phyloP scores from a whole-genome alignment of 2,329 filamentous ascomycete species.

The Aspergillus sergii region DNA sequence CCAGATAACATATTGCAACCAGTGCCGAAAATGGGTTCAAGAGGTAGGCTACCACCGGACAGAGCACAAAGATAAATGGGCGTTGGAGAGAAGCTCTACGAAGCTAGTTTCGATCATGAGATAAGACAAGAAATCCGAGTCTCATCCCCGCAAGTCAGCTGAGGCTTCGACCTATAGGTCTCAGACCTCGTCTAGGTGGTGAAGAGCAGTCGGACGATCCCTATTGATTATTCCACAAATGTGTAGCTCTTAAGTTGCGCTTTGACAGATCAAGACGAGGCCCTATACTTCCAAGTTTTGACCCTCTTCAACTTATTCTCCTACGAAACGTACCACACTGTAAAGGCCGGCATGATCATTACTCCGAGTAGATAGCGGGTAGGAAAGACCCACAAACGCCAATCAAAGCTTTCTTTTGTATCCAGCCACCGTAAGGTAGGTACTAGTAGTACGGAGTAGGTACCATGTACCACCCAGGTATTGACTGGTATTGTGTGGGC shows the following conservation, averaged over 20 bases:
- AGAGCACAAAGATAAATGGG: not conserved
- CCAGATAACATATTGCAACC: slow-evolving; percentile 17
- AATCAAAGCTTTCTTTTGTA: not conserved
- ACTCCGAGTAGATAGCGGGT: not conserved
- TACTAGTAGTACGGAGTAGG: too few species aligned
- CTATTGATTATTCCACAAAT: not conserved
- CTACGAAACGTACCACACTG: not conserved
- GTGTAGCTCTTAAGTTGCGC: not conserved
- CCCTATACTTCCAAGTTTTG: not conserved
- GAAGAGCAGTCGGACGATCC: not conserved
- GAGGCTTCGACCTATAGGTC: not conserved
- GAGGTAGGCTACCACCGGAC: not conserved
- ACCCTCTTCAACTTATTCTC: not conserved
- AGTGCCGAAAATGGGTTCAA: not conserved
- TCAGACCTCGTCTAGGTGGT: not conserved
- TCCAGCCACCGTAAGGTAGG: not conserved
- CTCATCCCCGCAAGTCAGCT: slow-evolving; percentile 2
- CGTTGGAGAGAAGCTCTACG: not conserved
- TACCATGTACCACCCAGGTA: too few species aligned
- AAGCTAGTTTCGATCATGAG: slow-evolving; percentile 5
- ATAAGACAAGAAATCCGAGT: not conserved
- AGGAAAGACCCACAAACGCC: not conserved
- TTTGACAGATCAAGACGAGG: not conserved
- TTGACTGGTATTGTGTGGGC: not conserved
- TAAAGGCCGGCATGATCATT: not conserved